Percentiles rank a stretch among this genome's conserved stretches.
Evolutionary conservation across 2,329 filamentous ascomycete species (phyloP).

Genomic region (Cryphonectria radicalis): DNA sequence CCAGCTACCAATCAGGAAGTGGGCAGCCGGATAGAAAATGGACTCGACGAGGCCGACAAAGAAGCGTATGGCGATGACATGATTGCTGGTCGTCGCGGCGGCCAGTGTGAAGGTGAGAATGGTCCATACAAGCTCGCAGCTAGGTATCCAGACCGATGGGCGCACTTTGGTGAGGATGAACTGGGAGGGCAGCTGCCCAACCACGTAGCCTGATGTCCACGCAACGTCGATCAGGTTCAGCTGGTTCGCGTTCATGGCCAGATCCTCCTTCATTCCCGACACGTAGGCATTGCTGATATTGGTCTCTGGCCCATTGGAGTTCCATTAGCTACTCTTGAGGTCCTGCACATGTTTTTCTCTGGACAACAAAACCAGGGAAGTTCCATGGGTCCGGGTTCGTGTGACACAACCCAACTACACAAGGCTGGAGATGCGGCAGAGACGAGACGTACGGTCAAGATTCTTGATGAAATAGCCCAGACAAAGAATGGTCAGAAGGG

Average conservation of each 20-base stretch:
- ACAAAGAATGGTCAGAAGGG: constrained; percentile 42
- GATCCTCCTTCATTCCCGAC: constrained; percentile 54
- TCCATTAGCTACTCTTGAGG: background rate
- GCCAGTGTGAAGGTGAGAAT: constrained; percentile 43
- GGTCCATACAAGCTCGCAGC: constrained; percentile 44
- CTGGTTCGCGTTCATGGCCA: constrained; percentile 56
- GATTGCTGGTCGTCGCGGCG: constrained; percentile 43
- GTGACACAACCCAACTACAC: background rate
- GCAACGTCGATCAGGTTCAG: constrained; percentile 56
- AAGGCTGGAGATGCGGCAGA: background rate
- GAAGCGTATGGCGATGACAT: constrained; percentile 47
- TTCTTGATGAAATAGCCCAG: constrained; percentile 46
- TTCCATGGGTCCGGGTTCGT: background rate
- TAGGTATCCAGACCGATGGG: constrained; percentile 47
- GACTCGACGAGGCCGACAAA: constrained; percentile 47
- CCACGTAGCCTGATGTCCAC: constrained; percentile 65
- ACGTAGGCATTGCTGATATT: constrained; percentile 46
- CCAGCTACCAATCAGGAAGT: constrained; percentile 48
- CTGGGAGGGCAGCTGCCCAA: constrained; percentile 49
- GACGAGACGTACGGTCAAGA: constrained; percentile 35
- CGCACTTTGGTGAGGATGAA: constrained; percentile 47
- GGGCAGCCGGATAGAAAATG: constrained; percentile 44
- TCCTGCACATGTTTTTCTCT: background rate
- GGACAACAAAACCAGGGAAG: no score
- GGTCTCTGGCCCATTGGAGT: constrained; percentile 4